These are phyloP conservation scores for Pochonia chlamydosporia DNA, from an alignment of 2,329 filamentous ascomycete genomes.

Conservation along the genomic window DNA sequence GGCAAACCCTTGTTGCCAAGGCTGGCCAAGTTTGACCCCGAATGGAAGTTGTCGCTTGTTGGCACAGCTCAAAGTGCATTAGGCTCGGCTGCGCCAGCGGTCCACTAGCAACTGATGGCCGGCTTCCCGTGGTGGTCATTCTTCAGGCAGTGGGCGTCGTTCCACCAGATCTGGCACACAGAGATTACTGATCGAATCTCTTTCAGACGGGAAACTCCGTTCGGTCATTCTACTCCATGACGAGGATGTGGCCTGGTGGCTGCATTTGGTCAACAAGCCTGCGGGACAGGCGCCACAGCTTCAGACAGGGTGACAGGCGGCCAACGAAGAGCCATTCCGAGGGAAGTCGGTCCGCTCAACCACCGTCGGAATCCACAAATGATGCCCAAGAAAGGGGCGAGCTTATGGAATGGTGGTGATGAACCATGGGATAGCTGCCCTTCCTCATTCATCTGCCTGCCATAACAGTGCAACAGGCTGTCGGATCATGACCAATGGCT, in stretches of 20 bases:
- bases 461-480: neutral
- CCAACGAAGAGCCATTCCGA: neutral
- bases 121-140: neutral
- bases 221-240: neutral
- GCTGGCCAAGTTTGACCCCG: neutral
- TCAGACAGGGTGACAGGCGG: neutral
- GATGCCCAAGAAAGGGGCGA: neutral
- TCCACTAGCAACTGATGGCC: neutral
- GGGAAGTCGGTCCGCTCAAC: neutral
- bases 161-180: constrained; percentile 9
- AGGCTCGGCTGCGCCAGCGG: neutral
- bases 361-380: constrained; percentile 2
- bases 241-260: neutral
- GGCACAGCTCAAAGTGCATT: neutral
- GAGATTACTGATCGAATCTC: constrained; percentile 6
- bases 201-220: constrained; percentile 5
- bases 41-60: neutral
- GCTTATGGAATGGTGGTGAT: neutral
- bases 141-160: neutral
- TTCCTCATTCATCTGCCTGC: neutral
- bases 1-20: neutral
- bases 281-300: constrained; percentile 1
- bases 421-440: neutral
- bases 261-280: neutral
- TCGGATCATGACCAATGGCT: neutral